Percentiles rank a stretch among this genome's conserved stretches.
These are phyloP conservation scores for Leptodermis oblonga DNA, from an alignment of 257 asterid genomes.

Conservation along the genomic window DNA sequence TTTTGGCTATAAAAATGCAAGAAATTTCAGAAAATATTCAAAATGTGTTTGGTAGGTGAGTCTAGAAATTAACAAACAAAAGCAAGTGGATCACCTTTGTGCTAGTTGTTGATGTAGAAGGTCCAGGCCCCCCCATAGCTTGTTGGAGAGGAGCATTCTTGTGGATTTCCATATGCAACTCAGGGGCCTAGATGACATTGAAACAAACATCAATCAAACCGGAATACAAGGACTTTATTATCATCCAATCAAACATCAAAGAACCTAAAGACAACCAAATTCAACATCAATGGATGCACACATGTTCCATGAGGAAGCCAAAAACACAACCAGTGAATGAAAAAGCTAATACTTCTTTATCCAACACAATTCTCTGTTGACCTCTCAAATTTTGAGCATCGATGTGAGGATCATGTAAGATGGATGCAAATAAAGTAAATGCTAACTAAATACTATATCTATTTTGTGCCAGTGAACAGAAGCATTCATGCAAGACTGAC, in stretches of 20 bases:
- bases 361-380: background rate
- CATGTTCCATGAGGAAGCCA: background rate
- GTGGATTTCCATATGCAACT: slow-evolving; percentile 80
- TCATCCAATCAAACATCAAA: no score
- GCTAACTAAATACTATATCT: background rate
- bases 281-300: background rate
- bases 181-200: slow-evolving; percentile 55
- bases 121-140: slow-evolving; percentile 66
- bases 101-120: slow-evolving; percentile 63
- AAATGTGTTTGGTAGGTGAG: background rate
- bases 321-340: background rate
- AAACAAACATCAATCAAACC: background rate
- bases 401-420: background rate
- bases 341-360: background rate
- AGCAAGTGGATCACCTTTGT: slow-evolving; percentile 49
- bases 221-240: background rate
- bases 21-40: background rate
- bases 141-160: slow-evolving; percentile 71
- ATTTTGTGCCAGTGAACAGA: background rate
- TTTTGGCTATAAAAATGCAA: background rate
- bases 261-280: background rate
- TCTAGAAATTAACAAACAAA: background rate
- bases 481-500: background rate
- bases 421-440: background rate
- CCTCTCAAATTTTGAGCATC: background rate